phyloP scores from a whole-genome alignment of 306 rosid genomes.

The Delonix regia region DNA sequence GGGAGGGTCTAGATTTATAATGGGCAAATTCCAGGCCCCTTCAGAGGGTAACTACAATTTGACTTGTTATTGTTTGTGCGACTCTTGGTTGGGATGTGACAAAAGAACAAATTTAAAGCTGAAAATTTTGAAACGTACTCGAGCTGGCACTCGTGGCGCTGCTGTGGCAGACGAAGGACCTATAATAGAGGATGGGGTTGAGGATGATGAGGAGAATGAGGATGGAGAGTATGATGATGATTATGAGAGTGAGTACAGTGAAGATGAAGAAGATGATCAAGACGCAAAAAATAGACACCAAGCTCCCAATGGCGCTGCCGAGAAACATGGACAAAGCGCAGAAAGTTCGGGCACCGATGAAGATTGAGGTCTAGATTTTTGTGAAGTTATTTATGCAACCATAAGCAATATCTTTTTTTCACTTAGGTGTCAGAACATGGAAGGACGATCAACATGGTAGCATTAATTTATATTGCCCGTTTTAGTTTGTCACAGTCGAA shows the following conservation, averaged over 20 bases:
- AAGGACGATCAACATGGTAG: slow-evolving; percentile 22
- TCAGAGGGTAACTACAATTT: slow-evolving; percentile 82
- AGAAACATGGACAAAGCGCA: slow-evolving; percentile 40
- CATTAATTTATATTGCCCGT: slow-evolving; percentile 26
- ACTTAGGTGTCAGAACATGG: slow-evolving; percentile 1
- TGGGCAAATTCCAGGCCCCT: slow-evolving; percentile 90
- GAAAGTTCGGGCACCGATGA: slow-evolving; percentile 53
- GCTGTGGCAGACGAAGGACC: slow-evolving; percentile 59
- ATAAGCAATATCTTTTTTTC: slow-evolving; percentile 7
- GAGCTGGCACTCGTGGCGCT: slow-evolving; percentile 78
- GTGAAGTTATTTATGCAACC: slow-evolving; percentile 18
- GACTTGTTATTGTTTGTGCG: slow-evolving; percentile 82
- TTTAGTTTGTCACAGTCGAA: slow-evolving; percentile 30
- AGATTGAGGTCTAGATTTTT: slow-evolving; percentile 36
- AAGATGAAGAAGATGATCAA: slow-evolving; percentile 56
- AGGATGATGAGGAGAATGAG: slow-evolving; percentile 53
- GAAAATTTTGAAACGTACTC: slow-evolving; percentile 81
- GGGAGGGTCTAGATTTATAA: slow-evolving; percentile 73
- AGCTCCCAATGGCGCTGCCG: slow-evolving; percentile 45
- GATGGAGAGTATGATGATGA: slow-evolving; percentile 56
- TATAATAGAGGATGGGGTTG: slow-evolving; percentile 52
- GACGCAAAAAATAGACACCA: slow-evolving; percentile 45
- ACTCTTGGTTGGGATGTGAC: slow-evolving; percentile 94
- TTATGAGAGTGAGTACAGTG: slow-evolving; percentile 56
- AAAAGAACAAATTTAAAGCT: slow-evolving; percentile 66